These are phyloP conservation scores for Phlebopus sp. DNA, from an alignment of 1,284 basidiomycete species.

Conservation along the genomic window DNA sequence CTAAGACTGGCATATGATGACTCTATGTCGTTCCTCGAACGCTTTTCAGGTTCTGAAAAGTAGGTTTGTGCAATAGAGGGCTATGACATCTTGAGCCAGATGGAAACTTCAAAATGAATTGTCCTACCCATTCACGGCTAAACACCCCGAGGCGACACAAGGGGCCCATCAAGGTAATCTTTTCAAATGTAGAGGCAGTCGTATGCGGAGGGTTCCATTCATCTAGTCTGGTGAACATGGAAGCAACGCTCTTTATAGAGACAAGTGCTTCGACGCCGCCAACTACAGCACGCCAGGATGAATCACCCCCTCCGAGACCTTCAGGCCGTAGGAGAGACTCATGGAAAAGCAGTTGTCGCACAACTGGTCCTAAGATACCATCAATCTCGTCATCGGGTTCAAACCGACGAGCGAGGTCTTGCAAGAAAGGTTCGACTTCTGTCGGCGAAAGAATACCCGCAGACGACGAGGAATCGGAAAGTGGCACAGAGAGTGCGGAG, in stretches of 20 bases:
- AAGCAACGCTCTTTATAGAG: slow-evolving; percentile 80
- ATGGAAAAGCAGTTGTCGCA: slow-evolving; percentile 58
- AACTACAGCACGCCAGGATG: slow-evolving; percentile 84
- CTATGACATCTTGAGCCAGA: slow-evolving; percentile 40
- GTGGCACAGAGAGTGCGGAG: slow-evolving; percentile 60
- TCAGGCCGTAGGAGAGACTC: slow-evolving; percentile 59
- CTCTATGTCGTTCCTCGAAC: slow-evolving; percentile 73
- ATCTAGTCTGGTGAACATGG: slow-evolving; percentile 69
- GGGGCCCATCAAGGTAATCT: slow-evolving; percentile 71
- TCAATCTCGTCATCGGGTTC: slow-evolving; percentile 60
- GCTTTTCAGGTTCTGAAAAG: slow-evolving; percentile 82
- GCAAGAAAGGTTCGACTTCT: slow-evolving; percentile 69
- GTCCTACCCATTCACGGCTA: slow-evolving; percentile 80
- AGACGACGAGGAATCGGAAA: slow-evolving; percentile 16
- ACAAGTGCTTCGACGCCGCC: slow-evolving; percentile 80
- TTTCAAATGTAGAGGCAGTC: slow-evolving; percentile 63
- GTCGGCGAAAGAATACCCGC: slow-evolving; percentile 39
- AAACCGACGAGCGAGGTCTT: slow-evolving; percentile 70
- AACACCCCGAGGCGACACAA: slow-evolving; percentile 82
- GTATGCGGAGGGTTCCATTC: slow-evolving; percentile 67
- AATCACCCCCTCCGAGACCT: slow-evolving; percentile 66
- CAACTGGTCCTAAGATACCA: slow-evolving; percentile 55
- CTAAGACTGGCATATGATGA: slow-evolving; percentile 82
- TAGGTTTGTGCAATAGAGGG: slow-evolving; percentile 75
- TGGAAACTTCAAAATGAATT: neutral